These are phyloP conservation scores for Picochlorum costavermella DNA, from an alignment of 139 green algal genomes.

Conservation along the genomic window DNA sequence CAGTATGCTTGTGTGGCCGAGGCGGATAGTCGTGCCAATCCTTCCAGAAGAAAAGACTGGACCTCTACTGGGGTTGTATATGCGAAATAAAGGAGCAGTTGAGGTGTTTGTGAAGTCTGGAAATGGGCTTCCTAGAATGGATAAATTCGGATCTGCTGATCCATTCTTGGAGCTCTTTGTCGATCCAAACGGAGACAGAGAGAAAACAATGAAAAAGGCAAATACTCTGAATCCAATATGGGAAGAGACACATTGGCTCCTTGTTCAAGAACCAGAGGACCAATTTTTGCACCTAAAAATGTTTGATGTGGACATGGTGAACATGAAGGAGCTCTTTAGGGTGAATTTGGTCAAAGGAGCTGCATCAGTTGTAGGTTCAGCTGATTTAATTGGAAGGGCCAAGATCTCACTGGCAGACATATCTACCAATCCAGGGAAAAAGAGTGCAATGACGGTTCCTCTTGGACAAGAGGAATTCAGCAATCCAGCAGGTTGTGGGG, in stretches of 20 bases:
- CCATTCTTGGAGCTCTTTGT: conserved; percentile 31
- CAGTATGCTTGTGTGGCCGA: conserved; percentile 52
- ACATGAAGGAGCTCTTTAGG: conserved; percentile 47
- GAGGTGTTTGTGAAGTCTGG: conserved; percentile 34
- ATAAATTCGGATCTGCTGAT: conserved; percentile 35
- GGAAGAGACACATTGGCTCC: conserved; percentile 37
- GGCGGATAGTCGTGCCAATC: conserved; percentile 48
- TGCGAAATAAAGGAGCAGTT: conserved; percentile 40
- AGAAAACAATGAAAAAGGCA: conserved; percentile 28
- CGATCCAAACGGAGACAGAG: not conserved
- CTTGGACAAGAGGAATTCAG: conserved; percentile 36
- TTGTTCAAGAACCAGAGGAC: conserved; percentile 48
- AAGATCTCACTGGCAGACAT: conserved; percentile 25
- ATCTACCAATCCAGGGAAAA: conserved; percentile 10
- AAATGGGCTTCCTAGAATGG: conserved; percentile 28
- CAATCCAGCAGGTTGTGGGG: conserved; percentile 29
- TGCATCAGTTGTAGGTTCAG: conserved; percentile 21
- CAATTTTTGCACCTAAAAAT: conserved; percentile 36
- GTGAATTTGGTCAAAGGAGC: conserved; percentile 46
- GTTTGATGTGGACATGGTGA: conserved; percentile 62
- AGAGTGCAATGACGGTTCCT: conserved; percentile 17
- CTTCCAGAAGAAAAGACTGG: conserved; percentile 35
- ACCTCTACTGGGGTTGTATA: conserved; percentile 38
- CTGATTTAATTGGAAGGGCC: conserved; percentile 33
- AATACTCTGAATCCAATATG: conserved; percentile 34